Conservation (phyloP, 2,329 filamentous ascomycete genomes). For the Aspergillus spinulosporus region DNA sequence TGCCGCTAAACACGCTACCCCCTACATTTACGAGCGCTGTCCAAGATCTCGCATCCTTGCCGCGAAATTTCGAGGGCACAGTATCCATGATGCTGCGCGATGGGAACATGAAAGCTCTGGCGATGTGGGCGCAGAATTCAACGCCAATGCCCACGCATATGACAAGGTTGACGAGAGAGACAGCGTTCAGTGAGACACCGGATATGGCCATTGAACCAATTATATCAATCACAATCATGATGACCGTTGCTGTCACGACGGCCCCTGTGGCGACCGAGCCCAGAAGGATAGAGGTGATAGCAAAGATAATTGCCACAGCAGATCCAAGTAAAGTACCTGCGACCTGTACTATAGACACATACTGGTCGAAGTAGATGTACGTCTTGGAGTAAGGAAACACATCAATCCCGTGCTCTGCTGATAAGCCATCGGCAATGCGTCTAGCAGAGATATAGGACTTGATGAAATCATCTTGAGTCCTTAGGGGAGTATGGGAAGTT, state of each 20-base stretch:
- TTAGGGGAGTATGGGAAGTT: slow-evolving; percentile 81
- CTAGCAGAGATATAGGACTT: slow-evolving; percentile 83
- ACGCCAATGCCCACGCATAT: slow-evolving; percentile 97
- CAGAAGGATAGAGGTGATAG: slow-evolving; percentile 75
- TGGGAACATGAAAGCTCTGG: slow-evolving; percentile 93
- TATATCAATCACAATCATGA: slow-evolving; percentile 93
- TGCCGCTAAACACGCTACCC: slow-evolving; percentile 90
- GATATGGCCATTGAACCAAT: slow-evolving; percentile 92
- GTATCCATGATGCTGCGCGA: slow-evolving; percentile 77
- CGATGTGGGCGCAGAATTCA: slow-evolving; percentile 97
- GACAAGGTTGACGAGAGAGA: slow-evolving; percentile 91
- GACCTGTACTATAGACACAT: slow-evolving; percentile 77
- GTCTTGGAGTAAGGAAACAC: slow-evolving; percentile 97
- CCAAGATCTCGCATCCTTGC: slow-evolving; percentile 84
- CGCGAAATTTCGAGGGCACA: slow-evolving; percentile 75
- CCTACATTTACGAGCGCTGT: slow-evolving; percentile 93
- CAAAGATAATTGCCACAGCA: slow-evolving; percentile 80
- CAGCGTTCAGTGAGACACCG: slow-evolving; percentile 87
- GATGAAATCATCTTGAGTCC: slow-evolving; percentile 91
- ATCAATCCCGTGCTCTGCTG: slow-evolving; percentile 68
- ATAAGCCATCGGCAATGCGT: slow-evolving; percentile 78
- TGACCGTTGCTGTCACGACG: slow-evolving; percentile 80
- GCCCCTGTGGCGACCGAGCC: slow-evolving; percentile 80
- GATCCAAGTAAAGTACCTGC: slow-evolving; percentile 78
- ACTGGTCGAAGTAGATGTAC: slow-evolving; percentile 99